Percentiles rank a stretch among this genome's conserved stretches.
Conservation (phyloP, 192 early-diverging fungal genomes). For the Powellomyces hirtus region DNA sequence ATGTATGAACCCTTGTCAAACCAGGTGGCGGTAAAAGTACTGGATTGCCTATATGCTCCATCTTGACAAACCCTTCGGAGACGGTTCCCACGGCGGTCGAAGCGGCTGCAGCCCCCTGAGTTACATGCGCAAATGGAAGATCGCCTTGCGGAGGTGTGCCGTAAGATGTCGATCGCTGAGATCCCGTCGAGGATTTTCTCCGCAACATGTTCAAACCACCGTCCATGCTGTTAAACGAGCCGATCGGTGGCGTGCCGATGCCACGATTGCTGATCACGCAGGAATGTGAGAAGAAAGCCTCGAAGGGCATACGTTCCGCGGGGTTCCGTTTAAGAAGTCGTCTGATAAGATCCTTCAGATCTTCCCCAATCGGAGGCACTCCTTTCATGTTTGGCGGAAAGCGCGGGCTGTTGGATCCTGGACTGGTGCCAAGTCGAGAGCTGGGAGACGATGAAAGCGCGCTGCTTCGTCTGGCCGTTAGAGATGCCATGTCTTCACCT, state of each 20-base stretch:
- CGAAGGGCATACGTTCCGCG: conserved; percentile 85
- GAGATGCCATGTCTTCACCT: conserved; percentile 42
- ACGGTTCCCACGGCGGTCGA: background rate
- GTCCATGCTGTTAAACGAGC: conserved; percentile 6
- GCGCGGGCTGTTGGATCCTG: conserved; percentile 30
- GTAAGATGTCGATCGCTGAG: background rate
- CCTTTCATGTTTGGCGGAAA: conserved; percentile 22
- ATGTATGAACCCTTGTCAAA: conserved; percentile 16
- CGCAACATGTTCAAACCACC: background rate
- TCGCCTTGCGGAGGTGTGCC: background rate
- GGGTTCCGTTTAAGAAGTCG: conserved; percentile 84
- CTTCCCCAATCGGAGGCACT: conserved; percentile 51
- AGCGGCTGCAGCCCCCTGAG: background rate
- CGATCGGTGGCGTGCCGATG: background rate
- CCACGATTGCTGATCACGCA: conserved; percentile 22
- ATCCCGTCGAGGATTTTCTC: conserved; percentile 10
- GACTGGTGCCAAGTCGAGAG: conserved; percentile 10
- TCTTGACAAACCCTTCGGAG: conserved; percentile 3
- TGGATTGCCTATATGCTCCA: background rate
- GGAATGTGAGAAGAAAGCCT: conserved; percentile 75
- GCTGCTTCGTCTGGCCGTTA: background rate
- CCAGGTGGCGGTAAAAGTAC: background rate
- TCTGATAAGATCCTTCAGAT: conserved; percentile 81
- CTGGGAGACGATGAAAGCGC: conserved; percentile 7
- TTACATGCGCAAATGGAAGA: conserved; percentile 2